Base-by-base conservation (phyloP, 768 basidiomycete species). In the Phanerochaete sordida region DNA sequence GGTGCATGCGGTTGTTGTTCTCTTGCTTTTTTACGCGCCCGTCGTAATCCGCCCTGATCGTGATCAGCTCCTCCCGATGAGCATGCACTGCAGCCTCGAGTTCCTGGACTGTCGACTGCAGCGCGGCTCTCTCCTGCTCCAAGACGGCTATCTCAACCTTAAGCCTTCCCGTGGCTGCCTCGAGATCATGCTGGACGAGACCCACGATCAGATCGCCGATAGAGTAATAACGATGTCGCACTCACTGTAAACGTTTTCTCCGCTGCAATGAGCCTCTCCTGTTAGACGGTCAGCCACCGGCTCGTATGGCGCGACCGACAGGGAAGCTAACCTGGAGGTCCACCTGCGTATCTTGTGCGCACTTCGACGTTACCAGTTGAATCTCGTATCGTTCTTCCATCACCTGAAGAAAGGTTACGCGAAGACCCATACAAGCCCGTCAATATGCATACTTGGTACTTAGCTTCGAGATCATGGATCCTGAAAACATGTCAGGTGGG, bases 321-420 rank as follows among this genome's bases (percentile, higher is more conserved):
- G 19, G 37, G 9, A 16, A 51, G 50, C n/a, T 48, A 28, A 79
- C 81, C 70, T 82, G 84, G 13, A 82, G 62, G 65, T 86, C 83
- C 1, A 77, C 82, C 21, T 77, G 69, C 5, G 80, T 74, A 60
- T 87, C 85, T 64, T 83, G 84, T 7, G 81, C 77, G 24, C 85
- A 69, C 26, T 78, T 76, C 49, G 85, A 69, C 1, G 83, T 81
- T 6, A 81, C 72, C 0, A 77, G 69, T 62, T 86, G 85, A 16
- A 84, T 79, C 13, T 88, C 85, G 55, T 81, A 82, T 26, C 84
- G 79, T 56, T 88, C 84, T 65, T 87, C 81, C 16, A 85, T 72
- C 37, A 77, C 69, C 79, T 84, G 64, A 26, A 9, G 24, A 16
- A 23, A 12, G 43, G 11, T 16, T 15, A 23, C 7, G 15, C 30